Base-by-base conservation (phyloP, 179 eudicot genomes). In the Corrigiola litoralis region DNA sequence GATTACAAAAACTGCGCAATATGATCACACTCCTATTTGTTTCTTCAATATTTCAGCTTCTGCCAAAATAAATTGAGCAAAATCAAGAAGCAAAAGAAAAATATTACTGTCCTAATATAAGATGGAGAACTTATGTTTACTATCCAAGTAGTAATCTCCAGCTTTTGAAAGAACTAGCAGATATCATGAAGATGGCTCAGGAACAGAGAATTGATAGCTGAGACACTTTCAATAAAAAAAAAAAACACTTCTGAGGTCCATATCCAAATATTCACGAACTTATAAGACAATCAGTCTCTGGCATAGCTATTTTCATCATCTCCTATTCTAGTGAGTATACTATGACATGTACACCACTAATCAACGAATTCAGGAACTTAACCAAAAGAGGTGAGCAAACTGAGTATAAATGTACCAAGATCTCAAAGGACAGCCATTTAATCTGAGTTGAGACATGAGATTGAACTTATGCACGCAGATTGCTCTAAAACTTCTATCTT, bases 401-500 rank as follows among this genome's bases (percentile, higher is more conserved):
- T 1, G 42, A 65, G 29, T 12, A 6, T 32, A 12, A 33, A 63
- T 11, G 40, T 60, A 17, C 5, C 14, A 21, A 47, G 11, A 55
- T 24, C 42, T 21, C 21, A 23, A 36, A 27, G 28, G 9, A 13
- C 16, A 48, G 31, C 58, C 37, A 31, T 50, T 11, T 10, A 17
- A 40, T 14, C 14, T 59, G 37, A 20, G 36, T 31, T 58, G 29
- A 37, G 31, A 52, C 24, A 25, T 24, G n/a, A 29, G 20, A 51
- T 18, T 10, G 33, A 47, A 55, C 24, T 36, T 45, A 38, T 27
- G 67, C 42, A 47, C 4, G 10, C 1, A 14, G 23, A 32, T 51
- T 6, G n/a, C 36, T 56, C 27, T 36, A 6, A 31, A 46, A 27
- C 18, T 61, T 67, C 58, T 66, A 81, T 64, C 72, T 62, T 77